Percentiles rank a stretch among this genome's conserved stretches.
phyloP scores from a whole-genome alignment of 768 basidiomycete genomes.

The Boletus patriciae region DNA sequence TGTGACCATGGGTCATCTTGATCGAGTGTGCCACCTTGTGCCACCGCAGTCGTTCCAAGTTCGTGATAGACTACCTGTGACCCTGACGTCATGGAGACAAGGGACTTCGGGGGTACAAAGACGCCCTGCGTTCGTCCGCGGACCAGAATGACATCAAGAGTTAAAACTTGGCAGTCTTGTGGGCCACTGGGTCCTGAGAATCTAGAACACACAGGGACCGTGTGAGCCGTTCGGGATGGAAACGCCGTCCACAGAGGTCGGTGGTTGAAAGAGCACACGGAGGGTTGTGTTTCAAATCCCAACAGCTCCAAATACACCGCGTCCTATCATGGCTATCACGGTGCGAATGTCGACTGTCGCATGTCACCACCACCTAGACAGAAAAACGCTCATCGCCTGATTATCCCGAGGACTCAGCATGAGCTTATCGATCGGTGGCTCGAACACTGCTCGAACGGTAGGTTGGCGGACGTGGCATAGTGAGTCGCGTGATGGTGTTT shows the following conservation, averaged over 20 bases:
- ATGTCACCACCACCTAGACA: not conserved
- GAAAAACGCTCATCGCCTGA: not conserved
- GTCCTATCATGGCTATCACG: not conserved
- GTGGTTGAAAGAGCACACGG: too few species aligned
- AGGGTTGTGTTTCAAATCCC: not conserved
- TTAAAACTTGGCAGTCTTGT: not conserved
- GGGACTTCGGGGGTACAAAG: not conserved
- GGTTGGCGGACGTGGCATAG: not conserved
- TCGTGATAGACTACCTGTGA: not conserved
- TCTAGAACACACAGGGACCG: not conserved
- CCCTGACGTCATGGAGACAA: conserved; percentile 1
- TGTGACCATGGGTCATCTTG: not conserved
- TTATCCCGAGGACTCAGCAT: not conserved
- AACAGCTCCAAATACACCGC: not conserved
- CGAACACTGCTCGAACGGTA: not conserved
- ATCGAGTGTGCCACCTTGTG: not conserved
- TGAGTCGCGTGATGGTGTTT: not conserved
- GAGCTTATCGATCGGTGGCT: not conserved
- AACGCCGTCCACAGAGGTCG: not conserved
- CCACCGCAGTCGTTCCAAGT: conserved; percentile 4
- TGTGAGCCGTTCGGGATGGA: not conserved
- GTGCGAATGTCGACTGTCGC: not conserved
- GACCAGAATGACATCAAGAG: not conserved
- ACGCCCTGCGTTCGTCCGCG: conserved; percentile 16
- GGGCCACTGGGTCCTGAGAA: not conserved